phyloP scores from a whole-genome alignment of 805 yeast species.

The Metschnikowia vanudenii region DNA sequence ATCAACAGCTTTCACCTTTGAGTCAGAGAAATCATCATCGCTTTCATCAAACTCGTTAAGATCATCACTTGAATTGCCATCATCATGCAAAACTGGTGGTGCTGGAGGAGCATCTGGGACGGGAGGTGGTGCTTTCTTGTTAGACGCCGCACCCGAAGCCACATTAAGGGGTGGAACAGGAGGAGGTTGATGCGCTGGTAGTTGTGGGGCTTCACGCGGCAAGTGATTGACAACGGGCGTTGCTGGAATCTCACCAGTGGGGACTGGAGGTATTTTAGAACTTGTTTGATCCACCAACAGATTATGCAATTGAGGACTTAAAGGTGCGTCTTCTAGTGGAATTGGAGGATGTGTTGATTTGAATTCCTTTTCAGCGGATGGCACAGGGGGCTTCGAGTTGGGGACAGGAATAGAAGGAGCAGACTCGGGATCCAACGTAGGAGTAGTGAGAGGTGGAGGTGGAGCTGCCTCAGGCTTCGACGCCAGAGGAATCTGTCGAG shows the following conservation, averaged over 20 bases:
- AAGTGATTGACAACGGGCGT: background rate
- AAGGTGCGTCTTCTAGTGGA: constrained; percentile 14
- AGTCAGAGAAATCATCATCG: constrained; percentile 17
- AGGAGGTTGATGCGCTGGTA: constrained; percentile 11
- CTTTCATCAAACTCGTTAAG: background rate
- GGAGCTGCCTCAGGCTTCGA: constrained; percentile 5
- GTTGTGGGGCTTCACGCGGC: background rate
- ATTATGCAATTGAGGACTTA: constrained; percentile 5
- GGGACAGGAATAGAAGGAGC: constrained; percentile 18
- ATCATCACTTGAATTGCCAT: background rate
- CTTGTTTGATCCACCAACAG: constrained; percentile 4
- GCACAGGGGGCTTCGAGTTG: background rate
- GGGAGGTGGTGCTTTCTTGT: constrained; percentile 12
- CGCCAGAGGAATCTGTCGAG: background rate
- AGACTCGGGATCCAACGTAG: constrained; percentile 3
- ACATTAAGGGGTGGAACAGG: background rate
- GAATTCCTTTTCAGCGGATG: constrained; percentile 14
- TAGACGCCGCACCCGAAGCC: constrained; percentile 7
- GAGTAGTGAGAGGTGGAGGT: constrained; percentile 7
- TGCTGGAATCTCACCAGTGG: constrained; percentile 8
- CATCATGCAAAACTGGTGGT: background rate
- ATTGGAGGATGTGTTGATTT: constrained; percentile 15
- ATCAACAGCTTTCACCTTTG: constrained; percentile 8
- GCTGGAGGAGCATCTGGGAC: constrained; percentile 6
- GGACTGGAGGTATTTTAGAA: constrained; percentile 11